phyloP scores from a whole-genome alignment of 2,329 filamentous ascomycete species.

The Lecanicillium sp. region DNA sequence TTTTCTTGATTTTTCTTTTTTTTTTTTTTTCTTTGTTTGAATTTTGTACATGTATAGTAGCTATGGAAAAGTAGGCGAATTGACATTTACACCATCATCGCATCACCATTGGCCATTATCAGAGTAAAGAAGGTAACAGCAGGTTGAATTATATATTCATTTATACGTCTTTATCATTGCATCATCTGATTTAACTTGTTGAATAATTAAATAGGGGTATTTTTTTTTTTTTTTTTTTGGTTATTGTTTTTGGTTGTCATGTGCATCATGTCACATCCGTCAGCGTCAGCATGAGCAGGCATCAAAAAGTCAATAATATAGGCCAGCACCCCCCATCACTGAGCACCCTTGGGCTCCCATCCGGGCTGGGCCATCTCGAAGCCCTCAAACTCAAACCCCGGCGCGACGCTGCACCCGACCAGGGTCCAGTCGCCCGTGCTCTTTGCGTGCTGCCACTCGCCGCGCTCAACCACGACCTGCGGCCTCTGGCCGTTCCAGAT shows the following conservation, averaged over 20 bases:
- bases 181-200: too few species aligned
- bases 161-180: too few species aligned
- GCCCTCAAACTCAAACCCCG: constrained; percentile 22
- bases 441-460: constrained; percentile 41
- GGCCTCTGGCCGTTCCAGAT: constrained; percentile 37
- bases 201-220: too few species aligned
- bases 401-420: constrained; percentile 32
- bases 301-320: neutral
- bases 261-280: too few species aligned
- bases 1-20: neutral
- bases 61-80: too few species aligned
- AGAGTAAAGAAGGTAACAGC: too few species aligned
- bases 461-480: constrained; percentile 35
- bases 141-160: too few species aligned
- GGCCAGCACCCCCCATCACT: neutral
- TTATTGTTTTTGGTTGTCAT: neutral
- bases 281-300: too few species aligned
- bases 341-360: constrained; percentile 24
- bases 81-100: too few species aligned
- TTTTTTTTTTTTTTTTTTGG: neutral
- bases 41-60: neutral
- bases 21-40: neutral
- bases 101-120: too few species aligned
- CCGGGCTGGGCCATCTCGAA: constrained; percentile 26
- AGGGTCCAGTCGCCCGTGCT: constrained; percentile 44